These are phyloP conservation scores for Brassica nigra DNA, from an alignment of 345 rosid genomes.

Conservation along the genomic window DNA sequence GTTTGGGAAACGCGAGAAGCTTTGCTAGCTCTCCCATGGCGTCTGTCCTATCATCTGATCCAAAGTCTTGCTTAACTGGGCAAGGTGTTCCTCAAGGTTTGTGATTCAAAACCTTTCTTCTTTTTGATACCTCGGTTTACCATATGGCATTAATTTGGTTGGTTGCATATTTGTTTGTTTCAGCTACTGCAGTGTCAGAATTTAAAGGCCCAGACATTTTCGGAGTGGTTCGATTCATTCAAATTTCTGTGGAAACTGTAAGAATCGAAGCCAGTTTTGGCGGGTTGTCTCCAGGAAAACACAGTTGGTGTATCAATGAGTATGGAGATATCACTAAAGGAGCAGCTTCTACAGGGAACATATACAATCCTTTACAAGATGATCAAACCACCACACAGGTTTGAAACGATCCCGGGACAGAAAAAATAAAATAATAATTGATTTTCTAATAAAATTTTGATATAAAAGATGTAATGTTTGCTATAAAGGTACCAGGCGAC, in stretches of 20 bases:
- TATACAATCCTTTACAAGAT: constrained; percentile 1
- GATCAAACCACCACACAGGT: not conserved
- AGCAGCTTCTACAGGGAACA: not conserved
- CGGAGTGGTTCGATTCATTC: not conserved
- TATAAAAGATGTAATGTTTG: not conserved
- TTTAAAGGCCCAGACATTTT: not conserved
- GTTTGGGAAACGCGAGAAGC: not conserved
- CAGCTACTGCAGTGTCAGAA: constrained; percentile 4
- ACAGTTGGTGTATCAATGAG: constrained; percentile 6
- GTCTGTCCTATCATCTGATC: not conserved
- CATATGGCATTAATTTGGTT: not conserved
- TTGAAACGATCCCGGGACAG: not conserved
- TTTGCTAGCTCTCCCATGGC: not conserved
- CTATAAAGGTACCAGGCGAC: not conserved
- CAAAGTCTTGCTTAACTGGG: no score
- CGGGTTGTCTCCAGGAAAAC: constrained; percentile 4
- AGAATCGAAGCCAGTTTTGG: not conserved
- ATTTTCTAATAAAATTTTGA: not conserved
- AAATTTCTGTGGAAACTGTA: not conserved
- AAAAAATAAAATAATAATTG: not conserved
- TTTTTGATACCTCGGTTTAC: not conserved
- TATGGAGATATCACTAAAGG: constrained; percentile 3
- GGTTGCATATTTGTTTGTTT: not conserved
- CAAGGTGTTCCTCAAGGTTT: not conserved
- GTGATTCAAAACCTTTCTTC: not conserved